Percentiles rank a stretch among this genome's conserved stretches.
Conservation (phyloP, 2,329 filamentous ascomycete genomes). For the Colletotrichum magnum region DNA sequence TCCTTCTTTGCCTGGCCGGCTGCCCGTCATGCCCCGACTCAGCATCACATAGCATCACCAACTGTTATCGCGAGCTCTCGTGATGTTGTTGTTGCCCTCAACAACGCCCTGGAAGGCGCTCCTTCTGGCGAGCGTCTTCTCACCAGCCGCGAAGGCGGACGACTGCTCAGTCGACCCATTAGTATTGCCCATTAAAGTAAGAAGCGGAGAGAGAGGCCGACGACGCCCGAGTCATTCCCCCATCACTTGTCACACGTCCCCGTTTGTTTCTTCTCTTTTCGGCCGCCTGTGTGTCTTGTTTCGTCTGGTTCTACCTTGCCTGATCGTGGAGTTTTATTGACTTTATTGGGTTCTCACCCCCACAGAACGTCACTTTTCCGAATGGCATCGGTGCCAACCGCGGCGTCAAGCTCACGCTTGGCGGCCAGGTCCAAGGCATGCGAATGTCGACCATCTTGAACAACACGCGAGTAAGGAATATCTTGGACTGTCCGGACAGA, state of each 20-base stretch:
- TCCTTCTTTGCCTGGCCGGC: neutral
- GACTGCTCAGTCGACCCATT: slow-evolving; percentile 34
- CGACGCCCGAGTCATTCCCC: slow-evolving; percentile 14
- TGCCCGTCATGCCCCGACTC: slow-evolving; percentile 36
- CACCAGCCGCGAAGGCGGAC: slow-evolving; percentile 19
- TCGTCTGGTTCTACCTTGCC: neutral
- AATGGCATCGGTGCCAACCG: slow-evolving; percentile 41
- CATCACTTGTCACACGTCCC: slow-evolving; percentile 5
- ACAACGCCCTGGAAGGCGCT: slow-evolving; percentile 33
- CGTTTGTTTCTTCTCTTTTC: too few species aligned
- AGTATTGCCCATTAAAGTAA: slow-evolving; percentile 40
- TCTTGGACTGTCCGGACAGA: slow-evolving; percentile 29
- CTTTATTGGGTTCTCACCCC: neutral
- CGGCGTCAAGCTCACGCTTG: slow-evolving; percentile 38
- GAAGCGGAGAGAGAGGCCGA: slow-evolving; percentile 23
- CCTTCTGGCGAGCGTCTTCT: slow-evolving; percentile 38
- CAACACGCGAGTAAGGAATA: slow-evolving; percentile 39
- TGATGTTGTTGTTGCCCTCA: slow-evolving; percentile 39
- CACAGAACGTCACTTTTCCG: slow-evolving; percentile 39
- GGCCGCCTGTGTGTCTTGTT: slow-evolving; percentile 14
- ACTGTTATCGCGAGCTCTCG: slow-evolving; percentile 13
- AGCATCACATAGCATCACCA: slow-evolving; percentile 14
- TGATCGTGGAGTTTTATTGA: slow-evolving; percentile 17
- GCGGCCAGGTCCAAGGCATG: slow-evolving; percentile 38
- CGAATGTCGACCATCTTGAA: slow-evolving; percentile 39